These are phyloP conservation scores for Millerago galiae DNA, from an alignment of 805 yeast species.

Conservation along the genomic window DNA sequence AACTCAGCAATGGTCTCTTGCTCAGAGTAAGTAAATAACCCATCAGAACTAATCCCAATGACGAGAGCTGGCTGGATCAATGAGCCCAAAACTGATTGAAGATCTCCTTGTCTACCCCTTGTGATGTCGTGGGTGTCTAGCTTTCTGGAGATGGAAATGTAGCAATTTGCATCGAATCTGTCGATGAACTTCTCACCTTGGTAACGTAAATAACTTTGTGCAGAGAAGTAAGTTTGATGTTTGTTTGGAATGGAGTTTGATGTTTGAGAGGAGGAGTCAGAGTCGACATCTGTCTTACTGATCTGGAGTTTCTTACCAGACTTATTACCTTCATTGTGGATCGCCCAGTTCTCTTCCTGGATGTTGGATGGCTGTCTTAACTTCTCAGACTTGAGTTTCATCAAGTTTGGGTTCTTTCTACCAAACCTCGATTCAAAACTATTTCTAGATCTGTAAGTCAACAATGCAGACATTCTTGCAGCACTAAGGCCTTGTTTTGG, in stretches of 20 bases:
- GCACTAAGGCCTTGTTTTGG: constrained; percentile 88
- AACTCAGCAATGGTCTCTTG: constrained; percentile 76
- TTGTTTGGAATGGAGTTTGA: constrained; percentile 23
- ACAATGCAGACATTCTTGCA: constrained; percentile 93
- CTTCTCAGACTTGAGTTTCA: constrained; percentile 6
- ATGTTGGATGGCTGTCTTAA: constrained; percentile 38
- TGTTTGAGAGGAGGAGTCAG: constrained; percentile 19
- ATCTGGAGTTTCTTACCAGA: constrained; percentile 26
- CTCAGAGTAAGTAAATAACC: constrained; percentile 85
- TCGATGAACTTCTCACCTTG: constrained; percentile 88
- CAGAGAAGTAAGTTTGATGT: constrained; percentile 70
- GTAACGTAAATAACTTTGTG: constrained; percentile 89
- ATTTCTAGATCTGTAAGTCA: constrained; percentile 88
- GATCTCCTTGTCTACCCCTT: constrained; percentile 53
- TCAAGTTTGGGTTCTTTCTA: constrained; percentile 56
- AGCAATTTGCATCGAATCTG: constrained; percentile 95
- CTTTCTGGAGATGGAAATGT: constrained; percentile 88
- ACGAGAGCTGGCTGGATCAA: constrained; percentile 73
- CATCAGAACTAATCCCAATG: constrained; percentile 89
- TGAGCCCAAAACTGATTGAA: constrained; percentile 44
- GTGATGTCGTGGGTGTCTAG: constrained; percentile 93
- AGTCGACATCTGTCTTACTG: too few species aligned
- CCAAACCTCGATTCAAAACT: constrained; percentile 90
- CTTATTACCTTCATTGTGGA: constrained; percentile 80
- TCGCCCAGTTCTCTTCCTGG: constrained; percentile 70